These are phyloP conservation scores for Thielaviopsis euricoi DNA, from an alignment of 2,329 filamentous ascomycete genomes.

Conservation along the genomic window DNA sequence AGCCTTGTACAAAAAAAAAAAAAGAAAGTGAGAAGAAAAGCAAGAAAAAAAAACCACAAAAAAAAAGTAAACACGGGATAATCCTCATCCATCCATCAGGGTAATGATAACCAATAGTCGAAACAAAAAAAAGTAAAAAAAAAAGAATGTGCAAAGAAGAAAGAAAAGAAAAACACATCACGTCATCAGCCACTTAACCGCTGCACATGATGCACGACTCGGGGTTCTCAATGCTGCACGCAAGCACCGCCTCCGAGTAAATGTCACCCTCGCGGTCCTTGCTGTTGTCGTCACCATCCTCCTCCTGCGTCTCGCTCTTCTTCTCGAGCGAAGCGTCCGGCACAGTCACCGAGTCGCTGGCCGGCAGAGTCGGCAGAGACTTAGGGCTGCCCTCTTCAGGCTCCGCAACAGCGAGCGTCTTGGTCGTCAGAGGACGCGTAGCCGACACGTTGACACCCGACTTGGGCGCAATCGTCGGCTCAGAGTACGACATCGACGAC, in stretches of 20 bases:
- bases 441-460: slow-evolving; percentile 35
- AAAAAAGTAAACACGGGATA: background rate
- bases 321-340: slow-evolving; percentile 35
- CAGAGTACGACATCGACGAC: slow-evolving; percentile 43
- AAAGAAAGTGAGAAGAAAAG: background rate
- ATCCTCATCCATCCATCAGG: background rate
- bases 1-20: background rate
- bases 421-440: slow-evolving; percentile 50
- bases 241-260: slow-evolving; percentile 80
- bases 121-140: background rate
- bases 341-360: slow-evolving; percentile 47
- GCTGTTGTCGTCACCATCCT: slow-evolving; percentile 56
- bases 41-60: background rate
- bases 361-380: slow-evolving; percentile 56
- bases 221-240: slow-evolving; percentile 94
- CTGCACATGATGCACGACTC: slow-evolving; percentile 96
- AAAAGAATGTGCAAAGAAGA: background rate
- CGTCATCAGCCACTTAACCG: slow-evolving; percentile 44
- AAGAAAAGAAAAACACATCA: no score
- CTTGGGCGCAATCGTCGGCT: slow-evolving; percentile 34
- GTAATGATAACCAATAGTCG: background rate
- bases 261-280: slow-evolving; percentile 76
- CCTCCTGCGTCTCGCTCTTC: slow-evolving; percentile 43
- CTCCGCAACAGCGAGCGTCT: slow-evolving; percentile 39
- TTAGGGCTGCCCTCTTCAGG: slow-evolving; percentile 62